Base-by-base conservation (phyloP, 1,284 basidiomycete genomes). In the Trametes versicolor region DNA sequence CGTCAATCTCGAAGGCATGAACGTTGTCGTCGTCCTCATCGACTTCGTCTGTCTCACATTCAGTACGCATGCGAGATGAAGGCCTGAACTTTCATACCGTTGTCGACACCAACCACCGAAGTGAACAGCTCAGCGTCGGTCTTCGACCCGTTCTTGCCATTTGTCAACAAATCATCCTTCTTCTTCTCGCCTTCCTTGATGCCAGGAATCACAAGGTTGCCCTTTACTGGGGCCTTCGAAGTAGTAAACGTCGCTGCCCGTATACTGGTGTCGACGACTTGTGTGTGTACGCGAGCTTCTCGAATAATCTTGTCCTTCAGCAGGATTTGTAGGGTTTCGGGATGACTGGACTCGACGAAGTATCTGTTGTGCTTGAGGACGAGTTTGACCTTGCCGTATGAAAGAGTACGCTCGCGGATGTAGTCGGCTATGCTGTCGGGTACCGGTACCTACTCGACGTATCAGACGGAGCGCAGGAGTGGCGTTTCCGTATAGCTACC, bases 341-440 rank as follows among this genome's bases (percentile, higher is more conserved):
- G 95, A 73, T 97, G 94, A 65, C 88, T 92, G 21, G 95, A 97
- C 78, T 99, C 97, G 71, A 99, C 93, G 70, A 88, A 97, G 78
- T 98, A 98, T 72, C 93, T 94, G 83, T 98, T 98, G 77, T 98
- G 93, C 77, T 99, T 98, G 70, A 99, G 82, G 4, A 99, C 97
- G 52, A 99, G 89, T 75, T 98, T 97, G 77, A 98, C 94, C 82
- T 99, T 99, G 63, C 97, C 97, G 74, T 98, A 98, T 58, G 95
- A 97, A 64, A 94, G 80, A 0, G 97, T 99, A 70, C 96, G 92
- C 66, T 95, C 92, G 67, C 92, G 90, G 69, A 99, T 98, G 74
- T 96, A 94, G 19, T 84, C 81, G 51, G 91, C 86, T 67, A 98
- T 93, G 39, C 84, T 86, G 39, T 93, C 89, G 0, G 97, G 95